A percentile compares a stretch with the other conserved stretches of the same genome.
phyloP scores from a whole-genome alignment of 495 filamentous ascomycete genomes.

The Penicillium lividum region DNA sequence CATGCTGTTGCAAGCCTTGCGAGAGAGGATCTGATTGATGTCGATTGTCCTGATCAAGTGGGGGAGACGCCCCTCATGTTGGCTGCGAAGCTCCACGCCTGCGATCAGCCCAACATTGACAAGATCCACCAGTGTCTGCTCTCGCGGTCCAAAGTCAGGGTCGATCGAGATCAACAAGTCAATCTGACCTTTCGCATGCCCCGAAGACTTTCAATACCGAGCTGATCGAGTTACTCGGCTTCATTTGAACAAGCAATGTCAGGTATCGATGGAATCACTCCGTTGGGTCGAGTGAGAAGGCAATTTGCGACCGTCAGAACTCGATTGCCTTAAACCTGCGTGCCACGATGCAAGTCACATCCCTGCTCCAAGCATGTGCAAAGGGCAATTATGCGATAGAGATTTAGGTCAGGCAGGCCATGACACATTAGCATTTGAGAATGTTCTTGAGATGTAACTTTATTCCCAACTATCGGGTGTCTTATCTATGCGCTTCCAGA shows the following conservation, averaged over 20 bases:
- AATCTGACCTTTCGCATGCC: not conserved
- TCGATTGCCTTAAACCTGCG: not conserved
- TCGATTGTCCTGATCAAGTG: slow-evolving; percentile 5
- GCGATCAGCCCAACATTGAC: not conserved
- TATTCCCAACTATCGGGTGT: not conserved
- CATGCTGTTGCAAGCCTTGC: not conserved
- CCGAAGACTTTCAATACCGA: not conserved
- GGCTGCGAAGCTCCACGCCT: not conserved
- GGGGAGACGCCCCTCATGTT: not conserved
- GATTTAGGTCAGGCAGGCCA: not conserved
- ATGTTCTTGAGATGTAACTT: not conserved
- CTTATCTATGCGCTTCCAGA: not conserved
- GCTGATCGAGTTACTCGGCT: not conserved
- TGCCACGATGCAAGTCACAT: not conserved
- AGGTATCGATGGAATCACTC: too few relatives aligned
- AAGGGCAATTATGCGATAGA: not conserved
- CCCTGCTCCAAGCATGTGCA: not conserved
- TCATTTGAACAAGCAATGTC: not conserved
- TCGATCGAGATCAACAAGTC: not conserved
- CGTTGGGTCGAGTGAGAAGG: too few relatives aligned
- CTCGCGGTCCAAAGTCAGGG: not conserved
- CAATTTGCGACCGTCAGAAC: not conserved
- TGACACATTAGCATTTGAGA: not conserved
- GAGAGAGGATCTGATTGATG: not conserved
- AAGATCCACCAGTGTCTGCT: not conserved